Evolutionary conservation across 108 stramenopile genomes (phyloP), one percentile per base, ranked within the genome.

Genomic region (Fragilaria crotonensis): DNA sequence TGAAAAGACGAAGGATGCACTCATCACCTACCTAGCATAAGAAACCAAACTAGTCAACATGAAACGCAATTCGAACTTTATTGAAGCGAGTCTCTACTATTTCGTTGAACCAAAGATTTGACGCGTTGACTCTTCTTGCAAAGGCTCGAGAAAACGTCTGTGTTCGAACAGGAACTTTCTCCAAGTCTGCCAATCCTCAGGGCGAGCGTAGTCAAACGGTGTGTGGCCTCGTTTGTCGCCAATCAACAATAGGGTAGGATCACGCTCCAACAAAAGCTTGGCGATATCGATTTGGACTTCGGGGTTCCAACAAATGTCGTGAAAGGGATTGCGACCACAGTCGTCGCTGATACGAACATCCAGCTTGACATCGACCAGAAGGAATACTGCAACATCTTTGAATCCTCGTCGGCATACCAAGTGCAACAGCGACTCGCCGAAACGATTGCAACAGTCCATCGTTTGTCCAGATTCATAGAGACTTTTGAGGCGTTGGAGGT

Each of bases 221-320:
- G 67, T 78, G 31, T 68, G 81, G 0, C 81, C 81, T 33, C 83
- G 64, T 11, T 80, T 72, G 64, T 89, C 87, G 21, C 70, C 44
- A 0, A 83, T 70, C 45, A 85, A 70, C 5, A 80, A 72, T 44
- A 85, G 49, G 9, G 79, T 48, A 0, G 83, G 83, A 48, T 89
- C 87, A 4, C 59, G 59, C 19, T 64, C 57, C n/a, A 83, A 67
- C 0, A 89, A 47, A 54, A 70, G 53, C 26, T 72, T 46, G 28
- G 76, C 73, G 52, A 89, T 73, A 2, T 62, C 71, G 26, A 78
- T 66, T 48, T 83, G 79, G 1, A 83, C 80, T 30, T 41, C 56
- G 22, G 81, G 76, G 64, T 84, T 64, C 94, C 94, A 95, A 49
- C 85, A 91, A 5, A 87, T 85, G 64, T 95, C 94, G 60, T 95